Conservation (phyloP, 2,329 filamentous ascomycete species). For the Ophiostoma piceae region DNA sequence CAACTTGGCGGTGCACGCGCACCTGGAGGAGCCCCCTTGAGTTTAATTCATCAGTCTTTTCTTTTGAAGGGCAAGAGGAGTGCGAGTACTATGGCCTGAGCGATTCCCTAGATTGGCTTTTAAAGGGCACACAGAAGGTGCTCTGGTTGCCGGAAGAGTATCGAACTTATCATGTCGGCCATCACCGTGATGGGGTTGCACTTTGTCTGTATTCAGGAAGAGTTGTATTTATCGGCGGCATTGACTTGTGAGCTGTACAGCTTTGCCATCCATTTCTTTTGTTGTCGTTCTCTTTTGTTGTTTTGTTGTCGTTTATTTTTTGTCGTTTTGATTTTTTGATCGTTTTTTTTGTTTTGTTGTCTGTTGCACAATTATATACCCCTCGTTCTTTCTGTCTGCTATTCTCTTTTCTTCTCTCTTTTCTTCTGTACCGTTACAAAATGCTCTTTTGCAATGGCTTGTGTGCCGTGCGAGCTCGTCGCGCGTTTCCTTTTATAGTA, state of each 20-base stretch:
- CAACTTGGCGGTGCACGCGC: neutral
- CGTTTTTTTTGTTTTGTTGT: too few relatives aligned
- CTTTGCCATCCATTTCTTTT: neutral
- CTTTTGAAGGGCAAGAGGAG: neutral
- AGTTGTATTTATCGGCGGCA: neutral
- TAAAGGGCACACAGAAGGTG: neutral
- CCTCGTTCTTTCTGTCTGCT: too few relatives aligned
- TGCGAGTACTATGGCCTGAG: neutral
- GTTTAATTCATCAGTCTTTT: neutral
- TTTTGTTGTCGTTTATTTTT: too few relatives aligned
- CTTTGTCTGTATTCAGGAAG: neutral
- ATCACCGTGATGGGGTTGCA: neutral
- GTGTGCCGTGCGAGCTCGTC: too few relatives aligned
- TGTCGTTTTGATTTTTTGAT: too few relatives aligned
- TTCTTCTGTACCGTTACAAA: too few relatives aligned
- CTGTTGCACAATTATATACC: too few relatives aligned
- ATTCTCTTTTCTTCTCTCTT: too few relatives aligned
- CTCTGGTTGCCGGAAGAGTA: neutral
- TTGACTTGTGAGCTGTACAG: neutral
- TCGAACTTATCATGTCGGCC: neutral
- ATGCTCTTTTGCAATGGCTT: too few relatives aligned
- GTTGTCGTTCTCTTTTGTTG: neutral
- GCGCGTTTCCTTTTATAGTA: neutral
- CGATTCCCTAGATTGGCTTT: neutral
- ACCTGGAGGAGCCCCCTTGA: neutral